These are phyloP conservation scores for Nicotiana benthamiana DNA, from an alignment of 257 asterid genomes.

Conservation along the genomic window DNA sequence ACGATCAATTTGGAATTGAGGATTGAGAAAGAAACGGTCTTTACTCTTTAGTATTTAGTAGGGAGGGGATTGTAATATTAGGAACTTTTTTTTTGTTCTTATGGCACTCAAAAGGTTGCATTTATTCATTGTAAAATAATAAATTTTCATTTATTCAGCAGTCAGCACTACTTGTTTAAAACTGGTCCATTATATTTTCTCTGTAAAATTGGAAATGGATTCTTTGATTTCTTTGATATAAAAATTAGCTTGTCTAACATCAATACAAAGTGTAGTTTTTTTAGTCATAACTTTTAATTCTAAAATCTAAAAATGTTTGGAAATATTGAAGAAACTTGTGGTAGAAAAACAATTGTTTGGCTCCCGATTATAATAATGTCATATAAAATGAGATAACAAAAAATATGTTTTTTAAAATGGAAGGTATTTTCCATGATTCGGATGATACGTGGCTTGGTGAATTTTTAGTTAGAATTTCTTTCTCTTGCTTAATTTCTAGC, in stretches of 20 bases:
- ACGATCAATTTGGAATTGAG: neutral
- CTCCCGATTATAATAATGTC: too few species aligned
- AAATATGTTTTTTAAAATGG: too few species aligned
- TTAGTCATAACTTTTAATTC: neutral
- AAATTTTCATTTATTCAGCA: neutral
- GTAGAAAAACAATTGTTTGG: too few species aligned
- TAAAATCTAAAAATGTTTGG: neutral
- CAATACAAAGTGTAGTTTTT: neutral
- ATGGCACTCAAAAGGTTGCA: neutral
- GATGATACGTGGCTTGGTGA: too few species aligned
- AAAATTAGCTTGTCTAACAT: neutral
- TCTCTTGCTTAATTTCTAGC: too few species aligned
- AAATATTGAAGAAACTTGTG: neutral
- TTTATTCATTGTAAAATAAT: neutral
- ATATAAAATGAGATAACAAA: too few species aligned
- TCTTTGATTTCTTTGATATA: neutral
- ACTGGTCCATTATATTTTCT: neutral
- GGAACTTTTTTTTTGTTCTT: too few species aligned
- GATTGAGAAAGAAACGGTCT: neutral
- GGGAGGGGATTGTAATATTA: neutral
- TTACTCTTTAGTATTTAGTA: neutral
- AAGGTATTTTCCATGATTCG: too few species aligned
- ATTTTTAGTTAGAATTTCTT: too few species aligned
- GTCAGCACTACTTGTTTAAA: neutral
- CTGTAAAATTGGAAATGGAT: neutral